Base-by-base conservation (phyloP, 1,139 yeast species). In the Wickerhamomyces sp. region DNA sequence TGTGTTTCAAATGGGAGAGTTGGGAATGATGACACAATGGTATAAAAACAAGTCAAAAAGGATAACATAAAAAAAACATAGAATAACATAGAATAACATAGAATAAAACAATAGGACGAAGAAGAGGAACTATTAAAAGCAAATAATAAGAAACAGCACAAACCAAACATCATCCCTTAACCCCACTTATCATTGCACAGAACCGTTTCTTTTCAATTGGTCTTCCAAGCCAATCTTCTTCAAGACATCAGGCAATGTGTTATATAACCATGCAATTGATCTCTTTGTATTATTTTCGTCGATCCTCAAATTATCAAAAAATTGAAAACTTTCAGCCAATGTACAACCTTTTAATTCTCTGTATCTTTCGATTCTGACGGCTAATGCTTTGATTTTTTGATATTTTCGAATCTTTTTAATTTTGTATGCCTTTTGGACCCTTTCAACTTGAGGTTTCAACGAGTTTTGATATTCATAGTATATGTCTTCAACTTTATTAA, bases 231-330 rank as follows among this genome's bases (percentile, higher is more conserved):
- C 55, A 22, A 51, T 39, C 30, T 51, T 52, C 35, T 50, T 53
- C 44, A 54, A 35, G 9, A 52, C 46, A 28, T 54, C 57, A 17
- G 58, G 56, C 3, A 54, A 28, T 2, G 56, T 48, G 35, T 54
- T 54, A 36, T 54, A 54, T 25, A 54, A 36, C 58, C 58, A 54
- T 26, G 58, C 56, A 19, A 54, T 47, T 2, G 56, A 49, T 47
- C 52, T 52, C 30, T 54, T 52, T 13, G 51, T 44, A 35, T 49
- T 48, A 34, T 53, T 56, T 18, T 49, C 54, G 7, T 50, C 51
- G 6, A 48, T 37, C 44, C 58, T 48, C 36, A 54, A 37, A 28
- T 41, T 47, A 27, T 54, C 58, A 40, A 54, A 54, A 42, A 52
- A 54, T 9, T 42, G 42, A 38, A 53, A 54, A 28, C 51, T 47